These are phyloP conservation scores for Arachis monticola DNA, from an alignment of 331 rosid genomes.

Conservation along the genomic window DNA sequence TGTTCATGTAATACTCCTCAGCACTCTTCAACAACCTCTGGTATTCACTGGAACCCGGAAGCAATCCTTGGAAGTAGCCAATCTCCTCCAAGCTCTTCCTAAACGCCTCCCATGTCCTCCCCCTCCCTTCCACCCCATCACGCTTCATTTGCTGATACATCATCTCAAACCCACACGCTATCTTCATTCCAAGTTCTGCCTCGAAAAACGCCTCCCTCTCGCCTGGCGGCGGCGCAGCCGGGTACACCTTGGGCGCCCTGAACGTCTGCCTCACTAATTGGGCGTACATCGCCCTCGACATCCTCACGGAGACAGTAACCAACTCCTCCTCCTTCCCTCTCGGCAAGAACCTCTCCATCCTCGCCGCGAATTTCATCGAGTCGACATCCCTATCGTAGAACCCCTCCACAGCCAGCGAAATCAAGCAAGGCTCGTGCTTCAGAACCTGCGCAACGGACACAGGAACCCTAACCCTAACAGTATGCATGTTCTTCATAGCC, in stretches of 20 bases:
- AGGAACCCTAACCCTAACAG: slow-evolving; percentile 83
- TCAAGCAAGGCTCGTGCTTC: slow-evolving; percentile 74
- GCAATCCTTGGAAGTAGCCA: slow-evolving; percentile 79
- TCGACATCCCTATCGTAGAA: slow-evolving; percentile 93
- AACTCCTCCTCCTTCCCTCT: slow-evolving; percentile 66
- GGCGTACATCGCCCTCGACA: slow-evolving; percentile 97
- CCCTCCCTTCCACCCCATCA: slow-evolving; percentile 75
- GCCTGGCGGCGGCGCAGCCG: slow-evolving; percentile 52
- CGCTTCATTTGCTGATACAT: slow-evolving; percentile 78
- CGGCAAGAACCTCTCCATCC: slow-evolving; percentile 74
- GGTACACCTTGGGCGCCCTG: slow-evolving; percentile 85
- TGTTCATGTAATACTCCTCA: slow-evolving; percentile 65
- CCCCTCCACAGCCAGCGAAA: slow-evolving; percentile 84
- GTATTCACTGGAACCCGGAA: slow-evolving; percentile 80
- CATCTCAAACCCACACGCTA: slow-evolving; percentile 94
- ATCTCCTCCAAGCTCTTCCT: slow-evolving; percentile 69
- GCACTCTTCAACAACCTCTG: slow-evolving; percentile 81
- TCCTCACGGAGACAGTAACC: slow-evolving; percentile 61
- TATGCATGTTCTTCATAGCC: slow-evolving; percentile 63
- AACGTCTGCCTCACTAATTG: slow-evolving; percentile 84
- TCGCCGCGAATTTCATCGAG: slow-evolving; percentile 76
- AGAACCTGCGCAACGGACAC: slow-evolving; percentile 72
- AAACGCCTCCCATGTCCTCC: slow-evolving; percentile 78
- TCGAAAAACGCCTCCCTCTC: slow-evolving; percentile 48
- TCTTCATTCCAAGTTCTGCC: slow-evolving; percentile 93